Conservation (phyloP, 805 yeast species). For the Deakozyma indianensis region DNA sequence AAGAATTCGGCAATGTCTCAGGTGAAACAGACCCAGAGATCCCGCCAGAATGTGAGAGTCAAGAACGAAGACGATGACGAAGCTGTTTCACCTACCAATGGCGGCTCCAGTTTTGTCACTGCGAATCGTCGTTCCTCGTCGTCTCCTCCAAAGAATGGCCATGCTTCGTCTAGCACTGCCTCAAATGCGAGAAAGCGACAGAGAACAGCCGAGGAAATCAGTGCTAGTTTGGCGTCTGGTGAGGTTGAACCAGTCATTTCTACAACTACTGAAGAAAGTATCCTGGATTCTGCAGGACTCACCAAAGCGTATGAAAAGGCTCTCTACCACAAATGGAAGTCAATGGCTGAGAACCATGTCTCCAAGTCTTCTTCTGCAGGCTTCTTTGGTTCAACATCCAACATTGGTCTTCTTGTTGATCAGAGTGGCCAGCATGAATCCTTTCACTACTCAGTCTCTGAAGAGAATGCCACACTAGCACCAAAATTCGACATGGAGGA, state of each 20-base stretch:
- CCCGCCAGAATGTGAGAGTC: not conserved
- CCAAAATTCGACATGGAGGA: constrained; percentile 39
- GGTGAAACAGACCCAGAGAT: constrained; percentile 2
- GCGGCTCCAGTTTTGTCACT: not conserved
- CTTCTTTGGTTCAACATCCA: constrained; percentile 32
- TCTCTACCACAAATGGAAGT: constrained; percentile 3
- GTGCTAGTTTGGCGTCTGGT: not conserved
- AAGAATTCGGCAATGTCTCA: constrained; percentile 21
- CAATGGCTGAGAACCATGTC: not conserved
- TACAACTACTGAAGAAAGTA: constrained; percentile 1
- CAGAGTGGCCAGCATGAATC: constrained; percentile 30
- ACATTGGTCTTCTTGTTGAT: constrained; percentile 32
- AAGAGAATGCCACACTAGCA: constrained; percentile 4
- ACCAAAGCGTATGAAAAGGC: constrained; percentile 21
- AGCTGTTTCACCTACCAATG: not conserved
- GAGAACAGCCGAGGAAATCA: constrained; percentile 2
- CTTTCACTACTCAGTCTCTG: constrained; percentile 21
- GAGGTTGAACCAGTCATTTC: constrained; percentile 1
- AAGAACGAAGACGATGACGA: not conserved
- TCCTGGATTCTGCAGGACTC: constrained; percentile 8
- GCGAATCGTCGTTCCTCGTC: not conserved
- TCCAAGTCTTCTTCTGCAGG: constrained; percentile 3
- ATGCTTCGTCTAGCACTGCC: not conserved
- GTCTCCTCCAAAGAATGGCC: not conserved
- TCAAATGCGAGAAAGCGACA: not conserved